A percentile compares a stretch with the other conserved stretches of the same genome.
These are phyloP conservation scores for Cardiospermum halicacabum DNA, from an alignment of 345 rosid genomes.

Conservation along the genomic window DNA sequence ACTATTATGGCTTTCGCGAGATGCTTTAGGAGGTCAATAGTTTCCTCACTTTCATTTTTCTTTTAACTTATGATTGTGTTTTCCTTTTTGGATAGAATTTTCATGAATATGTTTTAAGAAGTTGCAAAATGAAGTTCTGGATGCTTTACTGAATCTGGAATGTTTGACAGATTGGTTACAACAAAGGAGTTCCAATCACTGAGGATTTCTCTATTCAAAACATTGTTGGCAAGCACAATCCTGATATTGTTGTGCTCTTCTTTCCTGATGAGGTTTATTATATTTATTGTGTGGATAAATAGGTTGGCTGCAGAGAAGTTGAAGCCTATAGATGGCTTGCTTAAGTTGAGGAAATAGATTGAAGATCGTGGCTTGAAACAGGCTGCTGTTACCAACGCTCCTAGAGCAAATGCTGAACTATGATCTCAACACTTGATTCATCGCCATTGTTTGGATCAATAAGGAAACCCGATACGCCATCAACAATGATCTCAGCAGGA, in stretches of 20 bases:
- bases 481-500: slow-evolving; percentile 80
- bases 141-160: slow-evolving; percentile 1
- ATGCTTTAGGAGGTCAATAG: slow-evolving; percentile 71
- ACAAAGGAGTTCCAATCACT: slow-evolving; percentile 74
- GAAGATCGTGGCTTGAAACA: slow-evolving; percentile 79
- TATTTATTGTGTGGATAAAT: slow-evolving; percentile 16
- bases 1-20: slow-evolving; percentile 49
- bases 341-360: slow-evolving; percentile 71
- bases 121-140: background rate
- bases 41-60: background rate
- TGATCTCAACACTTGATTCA: slow-evolving; percentile 68
- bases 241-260: slow-evolving; percentile 55
- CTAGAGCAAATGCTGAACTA: slow-evolving; percentile 77
- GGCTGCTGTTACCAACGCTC: slow-evolving; percentile 97
- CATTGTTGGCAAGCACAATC: slow-evolving; percentile 79
- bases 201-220: slow-evolving; percentile 63
- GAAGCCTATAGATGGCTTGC: slow-evolving; percentile 57
- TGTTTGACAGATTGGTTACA: slow-evolving; percentile 68
- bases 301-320: slow-evolving; percentile 70
- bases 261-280: slow-evolving; percentile 47
- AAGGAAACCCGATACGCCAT: slow-evolving; percentile 76
- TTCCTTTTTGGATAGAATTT: no score
- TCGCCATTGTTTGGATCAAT: slow-evolving; percentile 69
- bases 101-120: no score
- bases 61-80: background rate